Base-by-base conservation (phyloP, 768 basidiomycete species). In the Termitomyces sp. region DNA sequence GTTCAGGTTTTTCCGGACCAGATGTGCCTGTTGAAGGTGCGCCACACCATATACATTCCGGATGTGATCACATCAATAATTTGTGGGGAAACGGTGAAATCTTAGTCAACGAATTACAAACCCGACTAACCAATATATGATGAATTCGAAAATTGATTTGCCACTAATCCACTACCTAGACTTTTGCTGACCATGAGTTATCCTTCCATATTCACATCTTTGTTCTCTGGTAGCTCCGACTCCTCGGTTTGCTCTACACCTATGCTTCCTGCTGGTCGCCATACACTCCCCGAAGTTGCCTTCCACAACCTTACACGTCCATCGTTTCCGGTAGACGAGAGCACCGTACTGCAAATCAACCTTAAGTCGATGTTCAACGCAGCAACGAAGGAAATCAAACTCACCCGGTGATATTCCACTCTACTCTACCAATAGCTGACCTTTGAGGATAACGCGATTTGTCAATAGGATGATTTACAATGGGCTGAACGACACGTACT, bases 321-420 rank as follows among this genome's bases (percentile, higher is more conserved):
- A 60, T 94, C 86, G 63, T 94, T 90, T 0, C 93, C 91, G 2
- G 89, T 84, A 1, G 88, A 91, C 1, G 89, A 88, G 9, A 96
- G 75, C 7, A 94, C 78, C 5, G 93, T 94, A 18, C 92, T 92
- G 27, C 11, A 33, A 9, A 60, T 18, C n/a, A 9, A 49, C 31
- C 25, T 32, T 51, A 43, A 40, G 36, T 18, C 20, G 13, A 46
- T 31, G n/a, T n/a, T 13, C n/a, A n/a, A 29, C 32, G 41, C 49
- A 36, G 22, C 35, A 32, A 39, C 6, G 9, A 35, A 29, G 12
- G 29, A 36, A 56, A 62, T 70, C 29, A 40, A 5, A 56, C 70
- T 3, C 59, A 91, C 88, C 90, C 90, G 32, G 87, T 90, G 46
- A 94, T 85, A 66, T 96, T 96, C 93, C 96, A 98, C 66, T 95